Base-by-base conservation (phyloP, 2,329 filamentous ascomycete genomes). In the Anthostomella pinea region DNA sequence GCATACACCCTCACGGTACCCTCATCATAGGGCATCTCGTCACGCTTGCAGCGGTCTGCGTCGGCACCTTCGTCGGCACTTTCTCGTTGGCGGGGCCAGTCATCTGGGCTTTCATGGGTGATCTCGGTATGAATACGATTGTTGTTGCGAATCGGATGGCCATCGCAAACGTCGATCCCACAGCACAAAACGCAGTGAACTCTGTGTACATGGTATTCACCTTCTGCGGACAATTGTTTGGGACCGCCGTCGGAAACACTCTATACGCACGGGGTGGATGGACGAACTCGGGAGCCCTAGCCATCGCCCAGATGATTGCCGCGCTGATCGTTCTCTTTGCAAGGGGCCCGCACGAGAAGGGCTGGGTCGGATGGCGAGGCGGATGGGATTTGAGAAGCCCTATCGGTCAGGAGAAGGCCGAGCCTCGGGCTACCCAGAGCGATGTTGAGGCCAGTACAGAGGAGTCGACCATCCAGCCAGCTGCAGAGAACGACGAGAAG, bases 131-230 rank as follows among this genome's bases (percentile, higher is more conserved):
- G 14, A 60, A 61, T 24, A 58, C 53, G 1, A 48, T 49, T 13
- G 43, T 59, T 8, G 58, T 63, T 6, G 52, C 56, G 4, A 62
- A 54, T 21, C 43, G 60, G 6, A 49, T 58, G 34, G 56, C 56
- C 4, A 57, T 63, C 28, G 49, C 57, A 6, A 46, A 46, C 3
- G 57, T 62, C 0, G 51, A 55, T 14, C 46, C 54, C 3, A 58
- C 49, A 10, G 53, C 55, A 1, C 53, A 64, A 25, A 67, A 57
- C 30, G 60, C 62, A 3, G 59, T 66, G 31, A 71, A 58, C 11
- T 54, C 59, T 0, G 53, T 59, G 5, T 63, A 58, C 16, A 63
- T 63, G 59, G 52, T 63, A 10, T 48, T 52, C 25, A 58, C 53
- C 0, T 63, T 63, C 34, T 50, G 46, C 18, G 59, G 60, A 1